Conservation (phyloP, 2,329 filamentous ascomycete genomes). For the Colletotrichum trifolii region DNA sequence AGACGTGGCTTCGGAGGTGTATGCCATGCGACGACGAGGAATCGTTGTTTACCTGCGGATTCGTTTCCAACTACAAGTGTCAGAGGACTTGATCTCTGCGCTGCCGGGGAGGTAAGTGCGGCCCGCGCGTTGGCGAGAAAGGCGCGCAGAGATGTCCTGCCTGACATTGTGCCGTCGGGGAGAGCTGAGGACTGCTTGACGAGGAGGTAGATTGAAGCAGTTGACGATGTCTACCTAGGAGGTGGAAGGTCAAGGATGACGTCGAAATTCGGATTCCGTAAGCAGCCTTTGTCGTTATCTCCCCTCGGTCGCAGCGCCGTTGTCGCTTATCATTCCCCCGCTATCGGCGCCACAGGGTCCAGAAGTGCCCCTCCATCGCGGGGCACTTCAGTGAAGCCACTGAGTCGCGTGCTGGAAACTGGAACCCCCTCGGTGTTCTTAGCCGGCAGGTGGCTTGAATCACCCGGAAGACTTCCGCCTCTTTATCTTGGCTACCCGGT, state of each 20-base stretch:
- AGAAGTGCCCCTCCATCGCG: conserved; percentile 9
- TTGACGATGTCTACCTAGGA: not conserved
- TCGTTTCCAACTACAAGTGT: conserved; percentile 76
- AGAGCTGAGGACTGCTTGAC: not conserved
- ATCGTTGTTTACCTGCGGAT: conserved; percentile 63
- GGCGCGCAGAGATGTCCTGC: conserved; percentile 54
- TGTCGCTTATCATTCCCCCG: conserved; percentile 26
- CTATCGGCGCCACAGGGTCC: conserved; percentile 18
- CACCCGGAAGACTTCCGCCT: not conserved
- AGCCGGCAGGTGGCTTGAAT: too few species aligned
- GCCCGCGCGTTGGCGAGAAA: conserved; percentile 64
- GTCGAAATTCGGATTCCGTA: conserved; percentile 10
- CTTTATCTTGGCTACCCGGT: not conserved
- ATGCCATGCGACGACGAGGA: too few species aligned
- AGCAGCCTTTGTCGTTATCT: conserved; percentile 20
- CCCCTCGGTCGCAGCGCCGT: conserved; percentile 6
- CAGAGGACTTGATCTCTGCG: conserved; percentile 59
- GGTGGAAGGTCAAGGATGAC: conserved; percentile 17
- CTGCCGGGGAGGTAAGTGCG: conserved; percentile 56
- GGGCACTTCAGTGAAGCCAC: conserved; percentile 1
- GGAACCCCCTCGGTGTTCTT: too few species aligned
- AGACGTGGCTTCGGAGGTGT: too few species aligned
- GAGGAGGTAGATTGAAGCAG: not conserved
- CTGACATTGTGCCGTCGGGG: conserved; percentile 41
- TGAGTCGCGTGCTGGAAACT: conserved; percentile 1